Evolutionary conservation across 192 early-diverging fungal genomes (phyloP), one percentile per base, ranked within the genome.

Genomic region (Coemansia sp.): DNA sequence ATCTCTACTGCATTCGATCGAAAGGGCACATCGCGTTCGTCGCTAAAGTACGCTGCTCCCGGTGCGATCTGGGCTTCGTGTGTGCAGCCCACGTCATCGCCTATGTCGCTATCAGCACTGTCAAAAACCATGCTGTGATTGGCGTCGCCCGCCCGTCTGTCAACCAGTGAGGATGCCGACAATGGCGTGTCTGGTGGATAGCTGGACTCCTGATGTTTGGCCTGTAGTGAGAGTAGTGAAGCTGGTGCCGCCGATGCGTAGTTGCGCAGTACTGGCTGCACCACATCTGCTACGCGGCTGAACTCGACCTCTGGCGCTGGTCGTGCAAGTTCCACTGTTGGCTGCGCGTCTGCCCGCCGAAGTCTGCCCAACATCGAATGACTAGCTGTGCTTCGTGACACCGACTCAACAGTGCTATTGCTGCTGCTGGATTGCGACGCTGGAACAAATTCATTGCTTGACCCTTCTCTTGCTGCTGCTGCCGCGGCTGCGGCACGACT

Each of bases 251-350:
- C 56, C 2, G 63, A 63, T 25, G 21, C 63, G 33, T 61, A 60
- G 32, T 31, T 33, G 58, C 67, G 54, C 6, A 70, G 54, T 51
- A 63, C 55, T 5, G 68, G 70, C 11, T 62, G 67, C 7, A 57
- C 51, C 3, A 52, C 24, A 46, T 80, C 73, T 5, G 63, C 29
- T 1, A 66, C 63, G 4, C 74, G 65, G 56, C 70, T 75, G 63
- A 75, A 75, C 51, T 75, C 69, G 29, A 71, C 74, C 46, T 80
- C 74, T 29, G 74, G 74, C n/a, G 67, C 72, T 0, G 77, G 77
- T n/a, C 77, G 77, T 1, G 77, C 72, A 14, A 80, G 64, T 55
- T 74, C 77, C 29, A 75, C 78, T 4, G 70, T 83, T 7, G 80
- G 65, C 51, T 62, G 65, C 6, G 68, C 66, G 39, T 66, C 68